These are phyloP conservation scores for Colletotrichum sp. DNA, from an alignment of 2,329 filamentous ascomycete species.

Conservation along the genomic window DNA sequence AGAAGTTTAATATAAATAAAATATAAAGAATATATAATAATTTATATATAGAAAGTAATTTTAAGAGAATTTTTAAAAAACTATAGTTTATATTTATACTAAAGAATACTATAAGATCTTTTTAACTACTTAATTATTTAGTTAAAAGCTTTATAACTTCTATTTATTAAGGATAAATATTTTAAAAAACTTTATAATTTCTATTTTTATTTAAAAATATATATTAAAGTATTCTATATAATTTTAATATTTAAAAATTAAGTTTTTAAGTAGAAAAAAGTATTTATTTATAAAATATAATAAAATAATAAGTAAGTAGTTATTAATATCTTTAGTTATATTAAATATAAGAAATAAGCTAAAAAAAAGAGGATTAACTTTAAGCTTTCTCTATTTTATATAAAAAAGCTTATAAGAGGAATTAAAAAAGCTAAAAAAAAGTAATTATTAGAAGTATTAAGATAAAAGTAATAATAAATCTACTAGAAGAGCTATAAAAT, in stretches of 20 bases:
- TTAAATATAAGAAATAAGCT: neutral
- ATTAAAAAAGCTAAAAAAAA: neutral
- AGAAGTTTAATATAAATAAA: too few relatives aligned
- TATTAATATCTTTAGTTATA: neutral
- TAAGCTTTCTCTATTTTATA: neutral
- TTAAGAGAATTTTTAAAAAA: neutral
- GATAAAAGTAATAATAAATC: too few relatives aligned
- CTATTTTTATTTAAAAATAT: neutral
- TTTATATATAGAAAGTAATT: too few relatives aligned
- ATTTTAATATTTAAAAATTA: neutral
- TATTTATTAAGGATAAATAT: neutral
- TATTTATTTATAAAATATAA: neutral
- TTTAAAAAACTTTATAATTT: neutral
- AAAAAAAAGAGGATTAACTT: neutral
- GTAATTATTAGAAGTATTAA: neutral
- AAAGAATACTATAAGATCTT: neutral
- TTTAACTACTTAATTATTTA: neutral
- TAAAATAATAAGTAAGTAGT: neutral
- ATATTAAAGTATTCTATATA: neutral
- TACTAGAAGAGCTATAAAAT: too few relatives aligned
- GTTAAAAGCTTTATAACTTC: neutral
- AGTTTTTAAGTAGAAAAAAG: neutral
- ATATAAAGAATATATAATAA: too few relatives aligned
- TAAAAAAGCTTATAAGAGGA: neutral
- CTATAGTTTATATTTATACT: neutral